Percentiles rank a stretch among this genome's conserved stretches.
Evolutionary conservation across 257 asterid species (phyloP).

Genomic region (Dorcoceras hygrometricum): DNA sequence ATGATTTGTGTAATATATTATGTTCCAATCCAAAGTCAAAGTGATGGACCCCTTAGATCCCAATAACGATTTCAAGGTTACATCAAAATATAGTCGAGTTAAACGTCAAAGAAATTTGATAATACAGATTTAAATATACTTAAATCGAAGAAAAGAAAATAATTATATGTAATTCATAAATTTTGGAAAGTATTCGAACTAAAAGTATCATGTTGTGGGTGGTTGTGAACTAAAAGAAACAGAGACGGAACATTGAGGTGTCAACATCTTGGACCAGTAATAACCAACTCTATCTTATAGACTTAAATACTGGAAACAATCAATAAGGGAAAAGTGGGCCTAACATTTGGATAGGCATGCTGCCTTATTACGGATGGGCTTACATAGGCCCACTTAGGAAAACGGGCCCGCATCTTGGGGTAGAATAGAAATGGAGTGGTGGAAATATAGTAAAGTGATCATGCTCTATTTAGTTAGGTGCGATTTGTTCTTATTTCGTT

Average conservation of each 20-base stretch:
- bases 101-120: neutral
- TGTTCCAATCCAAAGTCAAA: constrained; percentile 17
- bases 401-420: neutral
- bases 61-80: neutral
- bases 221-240: neutral
- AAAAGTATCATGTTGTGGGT: neutral
- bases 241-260: neutral
- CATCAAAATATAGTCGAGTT: neutral
- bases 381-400: neutral
- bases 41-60: constrained; percentile 7
- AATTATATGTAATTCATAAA: too few relatives aligned
- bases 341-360: neutral
- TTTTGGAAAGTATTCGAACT: neutral
- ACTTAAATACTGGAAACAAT: too few relatives aligned
- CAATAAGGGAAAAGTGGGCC: neutral
- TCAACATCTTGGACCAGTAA: neutral
- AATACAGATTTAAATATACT: too few relatives aligned
- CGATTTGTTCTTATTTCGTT: too few relatives aligned
- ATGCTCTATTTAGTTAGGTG: neutral
- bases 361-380: neutral
- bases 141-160: too few relatives aligned
- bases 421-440: neutral
- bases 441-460: neutral
- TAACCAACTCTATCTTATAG: neutral
- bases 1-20: neutral